A percentile compares a stretch with the other conserved stretches of the same genome.
phyloP scores from a whole-genome alignment of 1,284 basidiomycete genomes.

The Porogramme epimiltina region DNA sequence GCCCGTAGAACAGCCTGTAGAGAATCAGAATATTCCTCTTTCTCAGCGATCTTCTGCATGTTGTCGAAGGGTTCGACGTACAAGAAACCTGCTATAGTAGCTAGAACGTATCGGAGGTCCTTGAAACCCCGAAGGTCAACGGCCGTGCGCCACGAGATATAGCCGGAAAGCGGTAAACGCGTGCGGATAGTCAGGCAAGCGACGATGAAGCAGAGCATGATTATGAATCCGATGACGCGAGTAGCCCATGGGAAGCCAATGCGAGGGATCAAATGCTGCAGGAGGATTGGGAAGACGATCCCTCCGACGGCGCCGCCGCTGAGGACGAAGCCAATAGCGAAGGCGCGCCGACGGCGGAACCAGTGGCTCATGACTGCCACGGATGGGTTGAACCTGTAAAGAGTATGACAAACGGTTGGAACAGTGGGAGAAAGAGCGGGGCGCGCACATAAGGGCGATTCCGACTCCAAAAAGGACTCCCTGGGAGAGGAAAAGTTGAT shows the following conservation, averaged over 20 bases:
- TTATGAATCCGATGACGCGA: conserved; percentile 34
- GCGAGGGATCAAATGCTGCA: conserved; percentile 53
- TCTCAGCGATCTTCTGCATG: background rate
- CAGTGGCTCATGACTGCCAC: conserved; percentile 34
- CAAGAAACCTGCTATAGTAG: conserved; percentile 33
- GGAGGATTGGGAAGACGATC: conserved; percentile 65
- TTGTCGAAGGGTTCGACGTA: conserved; percentile 11
- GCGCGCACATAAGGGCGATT: conserved; percentile 33
- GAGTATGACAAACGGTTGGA: background rate
- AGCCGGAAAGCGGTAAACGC: conserved; percentile 12
- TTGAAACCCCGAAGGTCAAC: conserved; percentile 35
- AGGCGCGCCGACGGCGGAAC: conserved; percentile 35
- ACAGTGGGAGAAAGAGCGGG: background rate
- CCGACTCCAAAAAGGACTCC: conserved; percentile 37
- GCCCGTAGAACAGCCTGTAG: conserved; percentile 20
- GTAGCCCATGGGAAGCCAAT: conserved; percentile 67
- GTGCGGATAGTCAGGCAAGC: conserved; percentile 28
- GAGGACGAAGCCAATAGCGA: conserved; percentile 18
- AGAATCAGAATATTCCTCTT: too few relatives aligned
- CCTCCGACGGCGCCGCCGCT: conserved; percentile 48
- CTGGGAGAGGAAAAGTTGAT: conserved; percentile 39
- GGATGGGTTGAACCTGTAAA: conserved; percentile 17
- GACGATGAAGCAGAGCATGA: conserved; percentile 31
- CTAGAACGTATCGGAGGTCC: conserved; percentile 32
- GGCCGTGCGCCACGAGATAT: conserved; percentile 18